Base-by-base conservation (phyloP, 345 rosid species). In the Citrus sp. region DNA sequence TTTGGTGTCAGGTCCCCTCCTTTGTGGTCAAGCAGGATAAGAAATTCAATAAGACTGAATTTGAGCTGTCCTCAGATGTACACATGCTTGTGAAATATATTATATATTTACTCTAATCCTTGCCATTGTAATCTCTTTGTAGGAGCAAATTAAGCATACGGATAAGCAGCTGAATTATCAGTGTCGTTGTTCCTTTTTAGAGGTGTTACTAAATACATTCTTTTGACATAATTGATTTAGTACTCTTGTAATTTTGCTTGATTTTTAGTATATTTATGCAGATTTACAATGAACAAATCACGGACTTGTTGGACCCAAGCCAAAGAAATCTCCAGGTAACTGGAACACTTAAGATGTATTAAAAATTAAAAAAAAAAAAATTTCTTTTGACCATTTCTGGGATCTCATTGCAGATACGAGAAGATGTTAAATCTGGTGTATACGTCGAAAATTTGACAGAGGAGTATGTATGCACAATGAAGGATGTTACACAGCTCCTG, bases 201-300 rank as follows among this genome's bases (percentile, higher is more conserved):
- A 97, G 98, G 98, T 97, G 71, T 80, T 61, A 78, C 40, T 80
- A 70, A 9, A 69, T 51, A 72, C 51, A 21, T 74, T 54, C 60
- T 62, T 70, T 76, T 28, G n/a, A 21, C 34, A 38, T 67, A 12
- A 59, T 46, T 46, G 19, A 12, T 25, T 70, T 60, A 54, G 59
- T 16, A 37, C 34, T 40, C 25, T 46, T 68, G 54, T 25, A 72
- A 56, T 54, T 56, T 78, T 56, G 1, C 73, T 9, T 27, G 19
- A 66, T 35, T 34, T 37, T 73, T 79, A 78, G 19, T 85, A 72
- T 84, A 10, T 60, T 79, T 67, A 82, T 87, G 84, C 90, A 97
- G 98, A 97, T 97, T 70, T 97, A 97, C 84, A 97, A 97, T 76
- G 98, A 97, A 85, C 99, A 97, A 85, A 94, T 97, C 78, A 93